Percentiles rank a stretch among this genome's conserved stretches.
Conservation (phyloP, 2,329 filamentous ascomycete species). For the Alternaria postmessia region DNA sequence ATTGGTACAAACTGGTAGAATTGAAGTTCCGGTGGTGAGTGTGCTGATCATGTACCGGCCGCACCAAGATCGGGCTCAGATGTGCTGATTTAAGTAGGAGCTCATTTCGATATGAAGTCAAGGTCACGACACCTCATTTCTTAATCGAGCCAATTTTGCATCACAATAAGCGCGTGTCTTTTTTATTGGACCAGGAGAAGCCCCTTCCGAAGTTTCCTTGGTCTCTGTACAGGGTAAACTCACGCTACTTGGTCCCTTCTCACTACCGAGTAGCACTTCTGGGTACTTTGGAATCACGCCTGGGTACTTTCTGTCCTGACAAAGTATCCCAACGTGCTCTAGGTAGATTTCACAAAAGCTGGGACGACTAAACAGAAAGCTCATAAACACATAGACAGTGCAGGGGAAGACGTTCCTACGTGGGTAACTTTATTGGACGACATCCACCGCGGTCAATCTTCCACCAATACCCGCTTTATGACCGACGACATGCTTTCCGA, state of each 20-base stretch:
- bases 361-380: no score
- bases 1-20: background rate
- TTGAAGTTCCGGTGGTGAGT: slow-evolving; percentile 4
- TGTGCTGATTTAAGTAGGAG: background rate
- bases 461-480: no score
- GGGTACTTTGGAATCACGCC: background rate
- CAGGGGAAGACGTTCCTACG: background rate
- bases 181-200: background rate
- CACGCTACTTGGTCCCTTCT: background rate
- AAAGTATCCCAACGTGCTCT: no score
- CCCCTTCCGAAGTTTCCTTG: background rate
- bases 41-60: background rate
- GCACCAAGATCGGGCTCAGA: no score
- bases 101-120: slow-evolving; percentile 17
- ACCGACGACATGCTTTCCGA: no score
- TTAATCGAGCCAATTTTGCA: no score
- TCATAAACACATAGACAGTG: no score
- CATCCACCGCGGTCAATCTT: background rate
- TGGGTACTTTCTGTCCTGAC: background rate
- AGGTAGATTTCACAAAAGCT: no score
- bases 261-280: background rate
- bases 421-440: background rate
- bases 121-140: slow-evolving; percentile 13
- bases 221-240: background rate
- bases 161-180: background rate